Evolutionary conservation across 73 alveolate genomes (phyloP).

Genomic region (Symbiodinium natans): DNA sequence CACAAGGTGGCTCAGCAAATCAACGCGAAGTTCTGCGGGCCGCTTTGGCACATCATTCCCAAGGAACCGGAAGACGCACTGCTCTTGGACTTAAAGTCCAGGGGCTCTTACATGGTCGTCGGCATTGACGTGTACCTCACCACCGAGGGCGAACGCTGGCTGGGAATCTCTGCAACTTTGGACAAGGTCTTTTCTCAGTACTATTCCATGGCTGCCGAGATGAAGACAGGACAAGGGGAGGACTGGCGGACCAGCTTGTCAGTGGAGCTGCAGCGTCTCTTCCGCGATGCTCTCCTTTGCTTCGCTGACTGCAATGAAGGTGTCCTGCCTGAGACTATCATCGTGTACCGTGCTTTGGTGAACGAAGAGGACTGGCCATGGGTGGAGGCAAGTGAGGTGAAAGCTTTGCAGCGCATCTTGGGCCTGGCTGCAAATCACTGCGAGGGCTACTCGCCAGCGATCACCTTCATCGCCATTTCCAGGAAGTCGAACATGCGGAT

Average conservation of each 20-base stretch:
- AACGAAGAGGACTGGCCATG: neutral
- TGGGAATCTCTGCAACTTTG: conserved; percentile 30
- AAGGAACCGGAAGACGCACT: neutral
- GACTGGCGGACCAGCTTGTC: conserved; percentile 30
- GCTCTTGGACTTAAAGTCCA: neutral
- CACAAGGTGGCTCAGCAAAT: conserved; percentile 4
- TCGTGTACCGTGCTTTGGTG: conserved; percentile 49
- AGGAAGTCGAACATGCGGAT: conserved; percentile 24
- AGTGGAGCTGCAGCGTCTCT: conserved; percentile 12
- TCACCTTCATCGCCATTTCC: conserved; percentile 4
- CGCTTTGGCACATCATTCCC: conserved; percentile 22
- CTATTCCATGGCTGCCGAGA: conserved; percentile 53
- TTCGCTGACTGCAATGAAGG: conserved; percentile 11
- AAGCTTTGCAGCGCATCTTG: conserved; percentile 15
- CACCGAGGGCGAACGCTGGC: conserved; percentile 38
- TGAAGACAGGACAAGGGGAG: conserved; percentile 21
- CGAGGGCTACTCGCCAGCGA: neutral
- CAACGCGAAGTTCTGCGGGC: conserved; percentile 65
- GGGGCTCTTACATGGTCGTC: conserved; percentile 15
- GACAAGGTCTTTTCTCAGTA: conserved; percentile 45
- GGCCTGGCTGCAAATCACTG: neutral
- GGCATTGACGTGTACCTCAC: conserved; percentile 49
- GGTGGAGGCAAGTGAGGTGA: conserved; percentile 9
- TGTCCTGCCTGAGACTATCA: conserved; percentile 27
- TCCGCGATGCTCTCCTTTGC: conserved; percentile 19